Evolutionary conservation across 2,329 filamentous ascomycete species (phyloP).

Genomic region (Clarireedia homoeocarpa): DNA sequence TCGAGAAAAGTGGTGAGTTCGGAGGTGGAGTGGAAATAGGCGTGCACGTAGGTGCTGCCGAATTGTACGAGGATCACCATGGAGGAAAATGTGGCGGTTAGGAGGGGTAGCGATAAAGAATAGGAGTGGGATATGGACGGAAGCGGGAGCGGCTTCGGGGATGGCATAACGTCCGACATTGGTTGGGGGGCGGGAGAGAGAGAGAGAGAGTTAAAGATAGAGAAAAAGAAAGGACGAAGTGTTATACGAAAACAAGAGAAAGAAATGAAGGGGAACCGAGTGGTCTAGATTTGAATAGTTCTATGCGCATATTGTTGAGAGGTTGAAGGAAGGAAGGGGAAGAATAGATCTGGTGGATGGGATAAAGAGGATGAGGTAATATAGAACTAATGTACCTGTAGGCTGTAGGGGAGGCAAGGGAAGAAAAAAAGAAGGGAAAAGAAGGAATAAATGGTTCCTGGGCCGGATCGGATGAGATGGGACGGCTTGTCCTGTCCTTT

Average conservation of each 20-base stretch:
- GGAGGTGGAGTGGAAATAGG: background rate
- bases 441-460: no score
- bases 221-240: no score
- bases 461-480: no score
- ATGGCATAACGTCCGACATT: no score
- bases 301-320: background rate
- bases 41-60: background rate
- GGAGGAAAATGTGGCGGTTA: background rate
- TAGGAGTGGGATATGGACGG: background rate
- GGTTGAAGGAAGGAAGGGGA: background rate
- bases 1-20: slow-evolving; percentile 42
- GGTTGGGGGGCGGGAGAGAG: background rate
- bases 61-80: background rate
- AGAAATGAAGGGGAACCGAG: no score
- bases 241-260: no score
- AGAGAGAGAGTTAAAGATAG: background rate
- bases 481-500: no score
- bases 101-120: background rate
- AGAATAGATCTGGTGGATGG: no score
- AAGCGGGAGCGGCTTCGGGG: background rate
- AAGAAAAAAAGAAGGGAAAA: no score
- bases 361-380: background rate
- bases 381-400: background rate
- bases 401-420: no score
- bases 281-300: background rate